These are phyloP conservation scores for Boletus bicolor DNA, from an alignment of 768 basidiomycete species.

Conservation along the genomic window DNA sequence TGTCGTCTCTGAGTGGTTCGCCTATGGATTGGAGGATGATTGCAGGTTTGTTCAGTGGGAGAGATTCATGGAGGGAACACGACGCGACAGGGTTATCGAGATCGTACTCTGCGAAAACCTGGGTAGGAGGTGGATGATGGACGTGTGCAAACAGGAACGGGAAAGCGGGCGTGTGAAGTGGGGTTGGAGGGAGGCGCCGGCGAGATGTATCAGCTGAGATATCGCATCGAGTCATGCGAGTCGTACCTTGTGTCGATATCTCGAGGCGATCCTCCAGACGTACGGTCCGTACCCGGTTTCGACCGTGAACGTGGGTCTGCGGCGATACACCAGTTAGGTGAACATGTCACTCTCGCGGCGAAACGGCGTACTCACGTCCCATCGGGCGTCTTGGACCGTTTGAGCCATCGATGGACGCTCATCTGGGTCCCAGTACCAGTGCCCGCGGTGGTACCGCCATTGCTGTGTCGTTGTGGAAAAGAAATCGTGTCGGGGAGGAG, in stretches of 20 bases:
- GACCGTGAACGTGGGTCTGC: conserved; percentile 21
- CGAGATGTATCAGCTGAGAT: neutral
- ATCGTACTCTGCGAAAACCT: conserved; percentile 28
- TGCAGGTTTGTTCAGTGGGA: conserved; percentile 12
- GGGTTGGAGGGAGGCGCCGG: neutral
- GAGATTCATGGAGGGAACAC: conserved; percentile 15
- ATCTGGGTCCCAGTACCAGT: neutral
- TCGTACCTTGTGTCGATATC: conserved; percentile 22
- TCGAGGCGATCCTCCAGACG: conserved; percentile 27
- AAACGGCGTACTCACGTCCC: conserved; percentile 20
- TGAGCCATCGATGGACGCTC: conserved; percentile 28
- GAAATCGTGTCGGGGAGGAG: conserved; percentile 27
- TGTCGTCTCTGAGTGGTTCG: conserved; percentile 30
- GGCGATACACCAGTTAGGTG: neutral
- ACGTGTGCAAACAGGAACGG: neutral
- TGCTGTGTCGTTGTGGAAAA: conserved; percentile 19
- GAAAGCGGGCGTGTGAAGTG: neutral
- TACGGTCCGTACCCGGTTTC: conserved; percentile 24
- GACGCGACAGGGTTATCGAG: conserved; percentile 22
- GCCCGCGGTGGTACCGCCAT: neutral
- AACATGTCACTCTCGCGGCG: neutral
- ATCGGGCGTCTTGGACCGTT: conserved; percentile 21
- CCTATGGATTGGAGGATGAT: conserved; percentile 21
- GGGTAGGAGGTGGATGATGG: neutral
- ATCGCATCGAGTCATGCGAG: neutral